Base-by-base conservation (phyloP, 495 filamentous ascomycete genomes). In the Barbatosphaeria neglecta region DNA sequence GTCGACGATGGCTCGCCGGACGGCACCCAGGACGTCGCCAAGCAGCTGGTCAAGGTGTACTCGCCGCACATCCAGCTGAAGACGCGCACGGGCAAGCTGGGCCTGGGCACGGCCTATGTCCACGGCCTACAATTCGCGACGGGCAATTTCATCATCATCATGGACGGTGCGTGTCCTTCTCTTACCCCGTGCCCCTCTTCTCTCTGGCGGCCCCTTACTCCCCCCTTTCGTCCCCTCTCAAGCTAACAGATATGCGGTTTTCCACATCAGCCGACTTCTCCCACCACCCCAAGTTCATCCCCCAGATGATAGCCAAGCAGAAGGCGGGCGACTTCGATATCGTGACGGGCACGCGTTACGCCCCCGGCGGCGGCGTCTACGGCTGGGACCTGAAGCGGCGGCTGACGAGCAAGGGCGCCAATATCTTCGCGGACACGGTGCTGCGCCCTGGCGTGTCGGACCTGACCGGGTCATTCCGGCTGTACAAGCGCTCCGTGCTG, bases 371-470 rank as follows among this genome's bases (percentile, higher is more conserved):
- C 44, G 92, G 92, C 41, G 90, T 98, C 27, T 95, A 87, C 57
- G 92, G 92, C 45, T 96, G 92, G 92, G 92, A 98, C 64, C 69
- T 98, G 49, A 94, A 95, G 78, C 76, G 92, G 50, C 97, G 97
- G 72, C 75, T 97, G 49, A 89, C 94, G 9, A 84, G 78, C 52
- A 78, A 88, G 50, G 85, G 90, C 44, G 92, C 92, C 53, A 98
- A 98, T 70, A 68, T 98, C 56, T 88, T 98, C 56, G 90, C 92
- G 35, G 92, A 95, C 61, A 93, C 92, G 24, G 81, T 96, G 63
- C 72, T 98, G 45, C 79, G 87, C 57, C 92, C 92, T 4, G 89
- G 93, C n/a, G 92, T 98, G 15, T 92, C 86, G 57, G 92, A 98
- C 61, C 64, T 98, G 62, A 98, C 92, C 45, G 92, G 92, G 22